A percentile compares a stretch with the other conserved stretches of the same genome.
These are phyloP conservation scores for Vigna radiata DNA, from an alignment of 306 rosid genomes.

Conservation along the genomic window DNA sequence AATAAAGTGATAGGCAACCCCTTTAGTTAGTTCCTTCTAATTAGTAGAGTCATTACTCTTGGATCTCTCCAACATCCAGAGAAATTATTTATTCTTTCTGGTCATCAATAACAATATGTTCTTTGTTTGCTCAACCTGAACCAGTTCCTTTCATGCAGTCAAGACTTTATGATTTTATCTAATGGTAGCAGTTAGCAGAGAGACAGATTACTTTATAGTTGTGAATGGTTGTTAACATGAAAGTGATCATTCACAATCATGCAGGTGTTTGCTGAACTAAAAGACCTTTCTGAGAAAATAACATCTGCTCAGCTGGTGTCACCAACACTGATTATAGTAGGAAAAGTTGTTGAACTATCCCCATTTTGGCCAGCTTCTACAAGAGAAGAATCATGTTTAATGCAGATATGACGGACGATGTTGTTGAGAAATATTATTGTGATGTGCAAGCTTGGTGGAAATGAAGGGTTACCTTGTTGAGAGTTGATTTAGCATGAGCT, in stretches of 20 bases:
- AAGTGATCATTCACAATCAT: conserved; percentile 32
- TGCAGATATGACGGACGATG: conserved; percentile 46
- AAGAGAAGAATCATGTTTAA: conserved; percentile 59
- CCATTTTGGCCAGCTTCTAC: conserved; percentile 73
- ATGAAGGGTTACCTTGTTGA: conserved; percentile 10
- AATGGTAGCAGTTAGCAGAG: neutral
- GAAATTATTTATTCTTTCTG: too few species aligned
- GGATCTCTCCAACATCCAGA: too few species aligned
- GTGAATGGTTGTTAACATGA: neutral
- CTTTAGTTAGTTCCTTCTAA: too few species aligned
- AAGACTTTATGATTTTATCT: neutral
- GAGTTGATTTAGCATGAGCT: conserved; percentile 13
- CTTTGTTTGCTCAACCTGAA: too few species aligned
- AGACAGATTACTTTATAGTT: conserved; percentile 11
- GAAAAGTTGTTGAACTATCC: conserved; percentile 90
- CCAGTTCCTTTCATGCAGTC: neutral
- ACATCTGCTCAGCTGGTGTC: conserved; percentile 65
- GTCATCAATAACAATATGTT: too few species aligned
- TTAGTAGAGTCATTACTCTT: too few species aligned
- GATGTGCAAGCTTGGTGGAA: conserved; percentile 19
- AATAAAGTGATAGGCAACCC: neutral
- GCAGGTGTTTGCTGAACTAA: conserved; percentile 87
- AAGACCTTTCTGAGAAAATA: conserved; percentile 77
- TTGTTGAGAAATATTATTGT: neutral
- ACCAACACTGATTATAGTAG: conserved; percentile 85